Base-by-base conservation (phyloP, 2,329 filamentous ascomycete genomes). In the Aspergillus ochraceus region DNA sequence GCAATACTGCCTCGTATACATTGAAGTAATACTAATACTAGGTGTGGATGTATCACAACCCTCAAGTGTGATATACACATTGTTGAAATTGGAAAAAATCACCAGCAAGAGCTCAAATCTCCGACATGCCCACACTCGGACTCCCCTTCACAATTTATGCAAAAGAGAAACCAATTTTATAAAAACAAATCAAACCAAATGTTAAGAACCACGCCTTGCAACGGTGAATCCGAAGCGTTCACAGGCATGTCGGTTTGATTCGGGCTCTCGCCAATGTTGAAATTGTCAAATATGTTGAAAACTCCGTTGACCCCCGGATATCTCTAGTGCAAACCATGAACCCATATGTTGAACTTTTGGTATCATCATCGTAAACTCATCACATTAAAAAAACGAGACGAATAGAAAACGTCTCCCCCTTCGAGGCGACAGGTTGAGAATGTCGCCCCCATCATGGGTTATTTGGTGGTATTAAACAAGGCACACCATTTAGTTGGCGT, bases 221-320 rank as follows among this genome's bases (percentile, higher is more conserved):
- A 54, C 24, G 53, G 49, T 51, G 52, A 59, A 57, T 56, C 54
- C 42, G 45, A 32, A 42, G 20, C n/a, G 59, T 53, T 58, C 52
- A 54, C 50, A 63, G 52, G 53, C 57, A 68, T 60, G 61, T 62
- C 53, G 49, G 66, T 66, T 42, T 42, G 36, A 54, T 61, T 58
- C 60, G 57, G 63, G 58, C 58, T 54, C 59, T 62, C 74, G 77
- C 79, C 78, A 77, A 81, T 81, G 77, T 81, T 80, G 78, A 81
- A 78, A 79, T 81, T 78, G 79, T 80, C 64, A 74, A 64, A 54
- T 52, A 74, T 77, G 74, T 77, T 75, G 70, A 74, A 60, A 70
- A 74, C 70, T 74, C 71, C 71, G 65, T 70, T 65, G 67, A 68
- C 69, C 72, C 69, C 68, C 68, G 61, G 60, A 72, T 71, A 55